These are phyloP conservation scores for Cryphonectria carpinicola DNA, from an alignment of 2,329 filamentous ascomycete species.

Conservation along the genomic window DNA sequence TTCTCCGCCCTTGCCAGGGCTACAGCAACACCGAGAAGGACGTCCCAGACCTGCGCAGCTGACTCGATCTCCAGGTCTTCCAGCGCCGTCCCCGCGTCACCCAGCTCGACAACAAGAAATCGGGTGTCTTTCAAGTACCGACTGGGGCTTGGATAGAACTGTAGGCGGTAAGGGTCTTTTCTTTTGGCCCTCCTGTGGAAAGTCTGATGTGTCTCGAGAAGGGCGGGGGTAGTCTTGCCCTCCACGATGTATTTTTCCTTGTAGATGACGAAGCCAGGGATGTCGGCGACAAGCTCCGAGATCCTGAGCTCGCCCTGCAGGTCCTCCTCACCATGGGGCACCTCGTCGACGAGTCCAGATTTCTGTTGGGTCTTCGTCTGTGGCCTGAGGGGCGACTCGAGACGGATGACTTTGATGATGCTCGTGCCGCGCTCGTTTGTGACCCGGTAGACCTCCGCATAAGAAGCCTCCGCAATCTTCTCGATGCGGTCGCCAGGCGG, in stretches of 20 bases:
- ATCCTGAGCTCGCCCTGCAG: constrained; percentile 64
- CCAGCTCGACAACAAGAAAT: constrained; percentile 66
- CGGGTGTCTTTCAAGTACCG: constrained; percentile 60
- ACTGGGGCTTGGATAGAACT: constrained; percentile 66
- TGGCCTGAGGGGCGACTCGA: constrained; percentile 60
- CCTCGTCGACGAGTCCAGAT: constrained; percentile 61
- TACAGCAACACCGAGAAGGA: constrained; percentile 63
- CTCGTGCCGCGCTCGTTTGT: constrained; percentile 62
- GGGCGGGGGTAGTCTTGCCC: constrained; percentile 56
- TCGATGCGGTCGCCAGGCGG: constrained; percentile 55
- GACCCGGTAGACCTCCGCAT: constrained; percentile 67
- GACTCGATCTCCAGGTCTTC: constrained; percentile 59
- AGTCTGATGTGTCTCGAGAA: constrained; percentile 63
- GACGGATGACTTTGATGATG: constrained; percentile 67
- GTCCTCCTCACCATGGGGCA: constrained; percentile 58
- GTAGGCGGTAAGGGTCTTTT: constrained; percentile 58
- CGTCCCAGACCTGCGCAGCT: constrained; percentile 62
- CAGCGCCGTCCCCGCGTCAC: constrained; percentile 63
- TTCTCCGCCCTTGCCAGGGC: constrained; percentile 64
- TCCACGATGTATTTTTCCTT: constrained; percentile 65
- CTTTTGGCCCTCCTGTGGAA: constrained; percentile 60
- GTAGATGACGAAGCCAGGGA: constrained; percentile 68
- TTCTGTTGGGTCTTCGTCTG: constrained; percentile 61
- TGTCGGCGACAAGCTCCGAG: constrained; percentile 65
- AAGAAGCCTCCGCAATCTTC: constrained; percentile 70